These are phyloP conservation scores for Cladosporium colombiae DNA, from an alignment of 2,329 filamentous ascomycete genomes.

Conservation along the genomic window DNA sequence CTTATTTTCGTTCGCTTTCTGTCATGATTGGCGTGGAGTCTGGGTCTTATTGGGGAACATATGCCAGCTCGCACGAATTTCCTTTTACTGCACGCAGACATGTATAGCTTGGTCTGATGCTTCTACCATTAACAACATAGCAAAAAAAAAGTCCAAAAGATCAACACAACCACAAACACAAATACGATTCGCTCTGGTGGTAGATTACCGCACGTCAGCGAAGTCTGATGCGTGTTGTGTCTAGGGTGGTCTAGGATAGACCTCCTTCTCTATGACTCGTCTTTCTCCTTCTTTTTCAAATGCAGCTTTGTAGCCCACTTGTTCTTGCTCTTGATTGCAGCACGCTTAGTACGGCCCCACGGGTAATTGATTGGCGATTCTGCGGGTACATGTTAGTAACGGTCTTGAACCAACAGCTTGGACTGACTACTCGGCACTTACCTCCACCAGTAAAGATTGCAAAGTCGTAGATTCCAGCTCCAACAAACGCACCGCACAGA, in stretches of 20 bases:
- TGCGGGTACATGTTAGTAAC: neutral
- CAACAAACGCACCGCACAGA: conserved; percentile 45
- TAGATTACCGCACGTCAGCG: no score
- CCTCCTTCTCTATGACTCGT: neutral
- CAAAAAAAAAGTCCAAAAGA: neutral
- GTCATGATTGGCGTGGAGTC: conserved; percentile 10
- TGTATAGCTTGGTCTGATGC: neutral
- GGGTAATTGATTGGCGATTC: conserved; percentile 54
- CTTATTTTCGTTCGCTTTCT: neutral
- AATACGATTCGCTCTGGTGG: neutral
- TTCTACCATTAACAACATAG: neutral
- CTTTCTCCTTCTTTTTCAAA: conserved; percentile 18
- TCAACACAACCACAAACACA: neutral
- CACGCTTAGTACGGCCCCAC: conserved; percentile 33
- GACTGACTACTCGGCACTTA: neutral
- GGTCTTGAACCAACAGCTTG: neutral
- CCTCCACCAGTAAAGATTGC: conserved; percentile 52
- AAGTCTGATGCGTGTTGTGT: neutral
- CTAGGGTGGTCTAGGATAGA: neutral
- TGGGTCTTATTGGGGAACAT: neutral
- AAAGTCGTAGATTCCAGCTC: conserved; percentile 51
- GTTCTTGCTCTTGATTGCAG: conserved; percentile 28
- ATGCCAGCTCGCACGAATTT: conserved; percentile 2
- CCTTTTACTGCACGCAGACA: neutral
- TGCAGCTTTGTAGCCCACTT: conserved; percentile 30